Percentiles rank a stretch among this genome's conserved stretches.
phyloP scores from a whole-genome alignment of 805 yeast genomes.

The Metschnikowia similis region DNA sequence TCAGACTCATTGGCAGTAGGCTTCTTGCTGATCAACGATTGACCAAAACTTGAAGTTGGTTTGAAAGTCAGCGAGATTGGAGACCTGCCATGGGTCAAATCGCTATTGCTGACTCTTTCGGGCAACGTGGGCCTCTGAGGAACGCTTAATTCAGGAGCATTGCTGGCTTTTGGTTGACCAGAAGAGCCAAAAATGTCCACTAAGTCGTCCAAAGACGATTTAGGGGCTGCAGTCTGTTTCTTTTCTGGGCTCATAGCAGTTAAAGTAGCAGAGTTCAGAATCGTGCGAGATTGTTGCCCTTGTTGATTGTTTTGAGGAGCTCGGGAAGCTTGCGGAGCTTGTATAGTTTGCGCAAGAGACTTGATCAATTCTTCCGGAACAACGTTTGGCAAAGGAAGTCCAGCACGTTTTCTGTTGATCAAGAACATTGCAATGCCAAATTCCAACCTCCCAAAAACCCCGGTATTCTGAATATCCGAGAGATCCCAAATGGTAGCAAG shows the following conservation, averaged over 20 bases:
- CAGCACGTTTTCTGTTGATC: slow-evolving; percentile 79
- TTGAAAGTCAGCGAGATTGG: slow-evolving; percentile 51
- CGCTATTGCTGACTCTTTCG: slow-evolving; percentile 30
- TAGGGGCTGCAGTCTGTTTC: slow-evolving; percentile 27
- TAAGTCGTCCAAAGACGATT: slow-evolving; percentile 61
- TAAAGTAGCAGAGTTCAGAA: not conserved
- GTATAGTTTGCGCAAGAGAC: slow-evolving; percentile 18
- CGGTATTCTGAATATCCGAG: slow-evolving; percentile 83
- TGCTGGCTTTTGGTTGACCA: slow-evolving; percentile 11
- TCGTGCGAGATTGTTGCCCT: slow-evolving; percentile 3
- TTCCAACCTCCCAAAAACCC: slow-evolving; percentile 73
- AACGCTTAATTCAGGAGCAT: slow-evolving; percentile 8
- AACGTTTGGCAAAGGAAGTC: slow-evolving; percentile 70
- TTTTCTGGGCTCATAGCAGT: slow-evolving; percentile 4
- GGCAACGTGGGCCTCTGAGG: slow-evolving; percentile 17
- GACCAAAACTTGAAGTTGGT: slow-evolving; percentile 87
- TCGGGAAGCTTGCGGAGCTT: slow-evolving; percentile 12
- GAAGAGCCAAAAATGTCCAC: slow-evolving; percentile 43
- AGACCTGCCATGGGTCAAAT: slow-evolving; percentile 23
- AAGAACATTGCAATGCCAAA: slow-evolving; percentile 92
- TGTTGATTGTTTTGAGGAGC: not conserved
- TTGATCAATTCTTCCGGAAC: slow-evolving; percentile 63
- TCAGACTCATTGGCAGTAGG: slow-evolving; percentile 11
- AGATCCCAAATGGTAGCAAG: slow-evolving; percentile 93
- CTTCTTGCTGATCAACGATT: slow-evolving; percentile 44